Conservation (phyloP, 2,329 filamentous ascomycete genomes). For the Talaromyces sp. region DNA sequence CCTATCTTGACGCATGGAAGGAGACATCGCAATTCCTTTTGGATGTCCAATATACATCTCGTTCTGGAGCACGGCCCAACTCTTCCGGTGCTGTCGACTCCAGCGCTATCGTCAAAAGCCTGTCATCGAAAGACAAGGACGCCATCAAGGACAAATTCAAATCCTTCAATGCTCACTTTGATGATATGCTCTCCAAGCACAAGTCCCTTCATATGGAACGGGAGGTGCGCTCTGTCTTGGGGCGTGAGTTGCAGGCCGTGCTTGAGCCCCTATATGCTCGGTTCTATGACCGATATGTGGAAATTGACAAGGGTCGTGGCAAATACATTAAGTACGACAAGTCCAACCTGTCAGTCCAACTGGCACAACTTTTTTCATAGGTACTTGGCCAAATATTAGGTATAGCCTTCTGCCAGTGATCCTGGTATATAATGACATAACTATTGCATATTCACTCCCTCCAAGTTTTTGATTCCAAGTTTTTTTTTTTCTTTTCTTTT, state of each 20-base stretch:
- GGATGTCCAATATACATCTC: slow-evolving; percentile 89
- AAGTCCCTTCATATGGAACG: slow-evolving; percentile 86
- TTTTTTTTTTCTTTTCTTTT: neutral
- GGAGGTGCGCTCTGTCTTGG: slow-evolving; percentile 79
- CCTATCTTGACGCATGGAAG: slow-evolving; percentile 86
- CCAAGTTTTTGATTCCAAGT: neutral
- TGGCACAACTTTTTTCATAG: slow-evolving; percentile 42
- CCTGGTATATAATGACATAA: slow-evolving; percentile 3
- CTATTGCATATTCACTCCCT: neutral
- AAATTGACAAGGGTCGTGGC: slow-evolving; percentile 95
- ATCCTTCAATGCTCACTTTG: slow-evolving; percentile 86
- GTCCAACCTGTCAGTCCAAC: slow-evolving; percentile 67
- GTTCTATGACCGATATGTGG: slow-evolving; percentile 97
- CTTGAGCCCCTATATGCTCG: slow-evolving; percentile 92
- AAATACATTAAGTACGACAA: slow-evolving; percentile 99
- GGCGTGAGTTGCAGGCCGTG: slow-evolving; percentile 83
- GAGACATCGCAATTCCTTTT: slow-evolving; percentile 83
- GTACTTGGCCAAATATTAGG: neutral
- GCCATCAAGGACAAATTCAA: slow-evolving; percentile 95
- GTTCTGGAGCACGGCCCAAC: slow-evolving; percentile 66
- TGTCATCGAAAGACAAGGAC: slow-evolving; percentile 91
- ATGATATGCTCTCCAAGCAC: slow-evolving; percentile 82
- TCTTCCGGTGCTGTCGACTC: slow-evolving; percentile 72
- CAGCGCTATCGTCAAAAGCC: slow-evolving; percentile 76
- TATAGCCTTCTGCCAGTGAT: neutral